Evolutionary conservation across 2,329 filamentous ascomycete genomes (phyloP).

Genomic region (Curvularia hawaiiensis): DNA sequence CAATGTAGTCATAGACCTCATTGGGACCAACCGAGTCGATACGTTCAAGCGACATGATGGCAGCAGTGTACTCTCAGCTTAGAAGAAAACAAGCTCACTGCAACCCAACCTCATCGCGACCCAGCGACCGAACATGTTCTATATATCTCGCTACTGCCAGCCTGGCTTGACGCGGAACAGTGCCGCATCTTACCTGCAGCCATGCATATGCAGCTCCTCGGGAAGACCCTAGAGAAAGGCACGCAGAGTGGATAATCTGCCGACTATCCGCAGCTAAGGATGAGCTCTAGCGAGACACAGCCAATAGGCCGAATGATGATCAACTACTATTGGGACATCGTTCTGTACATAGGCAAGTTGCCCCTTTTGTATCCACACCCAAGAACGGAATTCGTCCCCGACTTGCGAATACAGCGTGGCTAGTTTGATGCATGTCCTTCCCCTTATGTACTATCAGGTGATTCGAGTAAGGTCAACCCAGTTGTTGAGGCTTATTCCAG

Average conservation of each 20-base stretch:
- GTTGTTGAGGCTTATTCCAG: not conserved
- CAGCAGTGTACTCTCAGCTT: not conserved
- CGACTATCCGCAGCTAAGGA: not conserved
- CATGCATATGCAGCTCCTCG: not conserved
- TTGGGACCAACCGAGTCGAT: constrained; percentile 24
- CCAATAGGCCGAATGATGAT: not conserved
- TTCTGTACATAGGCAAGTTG: not conserved
- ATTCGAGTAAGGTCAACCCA: not conserved
- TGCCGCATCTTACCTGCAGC: not conserved
- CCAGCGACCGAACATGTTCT: not conserved
- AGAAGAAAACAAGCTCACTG: not conserved
- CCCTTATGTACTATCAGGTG: not conserved
- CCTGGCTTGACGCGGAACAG: not conserved
- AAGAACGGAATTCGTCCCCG: not conserved
- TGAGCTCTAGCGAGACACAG: not conserved
- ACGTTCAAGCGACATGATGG: constrained; percentile 27
- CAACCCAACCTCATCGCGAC: not conserved
- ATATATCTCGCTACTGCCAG: not conserved
- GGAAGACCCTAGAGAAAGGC: not conserved
- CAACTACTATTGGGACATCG: not conserved
- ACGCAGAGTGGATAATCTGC: not conserved
- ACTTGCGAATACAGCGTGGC: not conserved
- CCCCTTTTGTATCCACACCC: not conserved
- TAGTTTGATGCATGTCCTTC: not conserved
- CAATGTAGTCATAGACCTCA: constrained; percentile 34